phyloP scores from a whole-genome alignment of 1,284 basidiomycete genomes.

The Irpex lacteus region DNA sequence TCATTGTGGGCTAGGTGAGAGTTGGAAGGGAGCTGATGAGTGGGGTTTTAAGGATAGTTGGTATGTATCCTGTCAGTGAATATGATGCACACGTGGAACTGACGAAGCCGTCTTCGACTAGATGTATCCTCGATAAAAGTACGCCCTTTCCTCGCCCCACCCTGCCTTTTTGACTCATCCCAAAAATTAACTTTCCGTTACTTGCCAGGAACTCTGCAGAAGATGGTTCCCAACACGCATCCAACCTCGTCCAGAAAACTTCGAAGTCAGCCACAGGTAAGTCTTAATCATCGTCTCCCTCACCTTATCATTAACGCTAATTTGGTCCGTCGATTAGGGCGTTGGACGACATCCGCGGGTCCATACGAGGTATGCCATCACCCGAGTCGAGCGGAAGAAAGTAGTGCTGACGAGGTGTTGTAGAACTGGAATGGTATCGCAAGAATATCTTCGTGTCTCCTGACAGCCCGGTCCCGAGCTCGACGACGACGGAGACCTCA shows the following conservation, averaged over 20 bases:
- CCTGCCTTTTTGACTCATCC: neutral
- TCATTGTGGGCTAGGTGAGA: neutral
- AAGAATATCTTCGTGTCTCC: too few species aligned
- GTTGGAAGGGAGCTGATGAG: neutral
- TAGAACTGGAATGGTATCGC: neutral
- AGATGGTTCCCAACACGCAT: slow-evolving; percentile 58
- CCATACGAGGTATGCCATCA: slow-evolving; percentile 59
- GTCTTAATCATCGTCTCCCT: slow-evolving; percentile 7
- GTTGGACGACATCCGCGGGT: slow-evolving; percentile 72
- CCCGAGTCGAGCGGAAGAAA: too few species aligned
- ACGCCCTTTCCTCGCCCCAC: slow-evolving; percentile 6
- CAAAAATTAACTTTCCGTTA: too few species aligned
- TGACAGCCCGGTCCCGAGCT: too few species aligned
- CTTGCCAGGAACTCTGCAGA: slow-evolving; percentile 66
- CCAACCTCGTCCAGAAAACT: slow-evolving; percentile 25
- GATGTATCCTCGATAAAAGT: slow-evolving; percentile 84
- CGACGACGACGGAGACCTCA: too few species aligned
- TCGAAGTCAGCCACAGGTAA: slow-evolving; percentile 50
- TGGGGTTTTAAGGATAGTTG: slow-evolving; percentile 19
- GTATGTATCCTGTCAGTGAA: too few species aligned
- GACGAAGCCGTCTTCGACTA: slow-evolving; percentile 29
- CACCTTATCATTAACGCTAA: neutral
- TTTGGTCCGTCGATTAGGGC: slow-evolving; percentile 45
- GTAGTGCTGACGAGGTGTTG: neutral
- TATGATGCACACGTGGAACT: too few species aligned